Conservation (phyloP, 306 rosid genomes). For the Senna siamea region DNA sequence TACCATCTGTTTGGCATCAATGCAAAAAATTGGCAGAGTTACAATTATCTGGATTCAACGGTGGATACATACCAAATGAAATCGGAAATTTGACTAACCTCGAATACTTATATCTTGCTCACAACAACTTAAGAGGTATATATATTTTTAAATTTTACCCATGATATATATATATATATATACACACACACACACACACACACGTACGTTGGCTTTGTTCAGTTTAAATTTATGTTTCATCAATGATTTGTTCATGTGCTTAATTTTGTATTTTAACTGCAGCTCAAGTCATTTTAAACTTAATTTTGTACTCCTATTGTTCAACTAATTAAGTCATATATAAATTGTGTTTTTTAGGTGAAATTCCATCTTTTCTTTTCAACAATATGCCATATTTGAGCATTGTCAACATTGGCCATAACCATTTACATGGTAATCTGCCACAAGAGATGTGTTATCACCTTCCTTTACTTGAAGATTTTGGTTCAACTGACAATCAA, state of each 20-base stretch:
- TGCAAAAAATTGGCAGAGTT: conserved; percentile 20
- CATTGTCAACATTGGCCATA: not conserved
- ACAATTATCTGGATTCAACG: not conserved
- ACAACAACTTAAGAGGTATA: conserved; percentile 36
- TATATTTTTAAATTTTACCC: no score
- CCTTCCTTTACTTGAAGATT: conserved; percentile 12
- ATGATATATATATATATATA: no score
- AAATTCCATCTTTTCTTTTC: conserved; percentile 32
- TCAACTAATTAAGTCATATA: no score
- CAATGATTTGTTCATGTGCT: no score
- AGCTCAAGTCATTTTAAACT: no score
- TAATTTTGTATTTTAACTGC: no score
- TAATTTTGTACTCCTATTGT: no score
- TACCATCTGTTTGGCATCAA: conserved; percentile 26
- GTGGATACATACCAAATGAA: conserved; percentile 28
- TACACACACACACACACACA: no score
- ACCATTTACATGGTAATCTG: conserved; percentile 21
- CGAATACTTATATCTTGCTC: not conserved
- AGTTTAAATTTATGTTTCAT: no score
- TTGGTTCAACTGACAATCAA: not conserved
- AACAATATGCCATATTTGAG: conserved; percentile 36
- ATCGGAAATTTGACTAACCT: conserved; percentile 32
- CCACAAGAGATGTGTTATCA: conserved; percentile 13
- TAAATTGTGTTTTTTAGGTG: conserved; percentile 4
- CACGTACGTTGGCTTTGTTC: no score